Percentiles rank a stretch among this genome's conserved stretches.
Conservation (phyloP, 495 filamentous ascomycete genomes). For the Friedmanniomyces endolithicus region DNA sequence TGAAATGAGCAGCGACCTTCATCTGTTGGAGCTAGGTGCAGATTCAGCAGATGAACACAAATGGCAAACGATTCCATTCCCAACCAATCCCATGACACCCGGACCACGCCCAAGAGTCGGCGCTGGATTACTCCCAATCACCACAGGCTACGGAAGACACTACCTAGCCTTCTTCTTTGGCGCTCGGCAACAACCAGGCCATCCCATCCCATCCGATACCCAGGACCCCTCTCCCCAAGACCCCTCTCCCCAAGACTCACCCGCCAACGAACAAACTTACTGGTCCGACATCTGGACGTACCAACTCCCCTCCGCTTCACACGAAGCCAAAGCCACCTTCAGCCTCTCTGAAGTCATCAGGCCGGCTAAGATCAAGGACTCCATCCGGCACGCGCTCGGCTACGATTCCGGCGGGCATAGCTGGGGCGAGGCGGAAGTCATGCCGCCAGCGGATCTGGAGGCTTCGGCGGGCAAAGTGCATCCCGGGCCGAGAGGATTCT, state of each 20-base stretch:
- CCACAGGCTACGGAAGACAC: constrained; percentile 38
- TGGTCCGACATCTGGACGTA: constrained; percentile 40
- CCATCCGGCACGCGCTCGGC: constrained; percentile 34
- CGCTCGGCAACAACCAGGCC: constrained; percentile 7
- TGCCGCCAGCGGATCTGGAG: constrained; percentile 31
- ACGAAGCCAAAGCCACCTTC: constrained; percentile 25
- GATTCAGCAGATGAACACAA: constrained; percentile 25
- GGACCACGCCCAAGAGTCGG: constrained; percentile 35
- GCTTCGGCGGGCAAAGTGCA: constrained; percentile 37
- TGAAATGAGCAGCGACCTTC: constrained; percentile 31
- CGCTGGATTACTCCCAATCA: constrained; percentile 36
- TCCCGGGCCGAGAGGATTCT: constrained; percentile 39
- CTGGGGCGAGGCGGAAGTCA: constrained; percentile 40
- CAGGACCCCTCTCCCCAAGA: neutral
- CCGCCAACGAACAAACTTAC: constrained; percentile 13
- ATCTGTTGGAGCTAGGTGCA: constrained; percentile 31
- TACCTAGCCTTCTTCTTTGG: constrained; percentile 45
- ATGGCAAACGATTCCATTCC: constrained; percentile 37
- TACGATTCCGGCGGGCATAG: constrained; percentile 31
- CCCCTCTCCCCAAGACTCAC: too few relatives aligned
- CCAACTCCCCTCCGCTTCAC: constrained; percentile 34
- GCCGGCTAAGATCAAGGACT: constrained; percentile 41
- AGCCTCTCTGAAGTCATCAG: constrained; percentile 26
- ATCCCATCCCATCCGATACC: neutral
- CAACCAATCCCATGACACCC: constrained; percentile 36